Evolutionary conservation across 2,329 filamentous ascomycete genomes (phyloP), one percentile per base, ranked within the genome.

Genomic region (Neonectria hederae): DNA sequence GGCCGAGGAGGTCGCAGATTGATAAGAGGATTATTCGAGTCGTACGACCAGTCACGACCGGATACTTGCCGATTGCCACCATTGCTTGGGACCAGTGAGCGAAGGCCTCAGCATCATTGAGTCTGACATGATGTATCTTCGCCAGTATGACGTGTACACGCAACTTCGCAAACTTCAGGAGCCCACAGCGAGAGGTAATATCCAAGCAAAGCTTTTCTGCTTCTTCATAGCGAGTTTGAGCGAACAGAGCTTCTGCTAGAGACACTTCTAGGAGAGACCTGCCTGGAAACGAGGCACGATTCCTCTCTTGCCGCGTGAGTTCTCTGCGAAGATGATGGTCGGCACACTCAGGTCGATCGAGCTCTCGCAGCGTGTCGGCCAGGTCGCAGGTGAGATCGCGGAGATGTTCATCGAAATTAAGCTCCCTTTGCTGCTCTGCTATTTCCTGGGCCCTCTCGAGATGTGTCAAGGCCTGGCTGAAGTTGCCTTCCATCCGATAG

Each of bases 341-440:
- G 17, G 65, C 65, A n/a, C 22, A 28, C 38, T 26, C 35, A 30
- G 69, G 61, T 7, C 70, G 45, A 48, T 69, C 54, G 22, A 71
- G 69, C 19, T 71, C 69, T 40, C 69, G 59, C 8, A 71, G 26
- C 26, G 69, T 58, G 53, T 71, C 69, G 3, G 69, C 69, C n/a
- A 68, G 66, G 17, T 72, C 67, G 48, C 69, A 70, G 22, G 55
- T 67, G 24, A 72, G 57, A 49, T 72, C 69, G 6, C 69, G 62
- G 5, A 70, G 55, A 42, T 70, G 62, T 42, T 71, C 69, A 11
- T 72, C 67, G 19, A 72, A 68, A 21, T 68, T 22, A 14, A 71
- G 51, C 10, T 55, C 56, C 45, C 53, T 45, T 14, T 28, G 49
- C 30, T 65, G 52, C 45, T 60, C 52, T 38, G 62, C 62, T 38